Percentiles rank a stretch among this genome's conserved stretches.
phyloP scores from a whole-genome alignment of 2,329 filamentous ascomycete genomes.

The Alternaria panax region DNA sequence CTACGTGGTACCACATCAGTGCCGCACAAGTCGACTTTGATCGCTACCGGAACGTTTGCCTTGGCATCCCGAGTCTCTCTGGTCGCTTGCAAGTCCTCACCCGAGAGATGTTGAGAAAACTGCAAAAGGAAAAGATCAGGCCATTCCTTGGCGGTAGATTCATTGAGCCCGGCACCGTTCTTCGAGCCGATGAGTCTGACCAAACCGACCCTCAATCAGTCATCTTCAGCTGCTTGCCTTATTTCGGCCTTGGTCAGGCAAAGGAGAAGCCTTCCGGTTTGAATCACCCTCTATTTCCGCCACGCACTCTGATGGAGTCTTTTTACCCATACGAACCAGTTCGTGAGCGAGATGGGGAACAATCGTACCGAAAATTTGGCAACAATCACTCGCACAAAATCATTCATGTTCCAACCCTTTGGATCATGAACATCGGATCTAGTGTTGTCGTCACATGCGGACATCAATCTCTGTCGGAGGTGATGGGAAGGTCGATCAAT shows the following conservation, averaged over 20 bases:
- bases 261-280: not conserved
- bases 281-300: constrained; percentile 22
- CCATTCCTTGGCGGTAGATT: constrained; percentile 38
- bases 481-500: constrained; percentile 38
- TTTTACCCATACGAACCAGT: constrained; percentile 45
- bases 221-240: constrained; percentile 44
- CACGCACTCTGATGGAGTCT: constrained; percentile 41
- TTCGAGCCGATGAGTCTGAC: constrained; percentile 37
- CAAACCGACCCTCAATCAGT: constrained; percentile 28
- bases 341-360: constrained; percentile 39
- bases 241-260: constrained; percentile 29
- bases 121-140: constrained; percentile 39
- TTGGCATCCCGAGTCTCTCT: constrained; percentile 27
- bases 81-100: constrained; percentile 26
- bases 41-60: constrained; percentile 35
- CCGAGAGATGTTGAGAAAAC: constrained; percentile 24
- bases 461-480: constrained; percentile 27
- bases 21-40: constrained; percentile 31
- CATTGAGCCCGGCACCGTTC: constrained; percentile 45
- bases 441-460: constrained; percentile 39
- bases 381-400: constrained; percentile 24
- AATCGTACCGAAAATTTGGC: constrained; percentile 37
- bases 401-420: constrained; percentile 40
- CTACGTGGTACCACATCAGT: constrained; percentile 40
- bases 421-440: constrained; percentile 41